Evolutionary conservation across 2,329 filamentous ascomycete species (phyloP).

Genomic region (Colletotrichum theobromicola): DNA sequence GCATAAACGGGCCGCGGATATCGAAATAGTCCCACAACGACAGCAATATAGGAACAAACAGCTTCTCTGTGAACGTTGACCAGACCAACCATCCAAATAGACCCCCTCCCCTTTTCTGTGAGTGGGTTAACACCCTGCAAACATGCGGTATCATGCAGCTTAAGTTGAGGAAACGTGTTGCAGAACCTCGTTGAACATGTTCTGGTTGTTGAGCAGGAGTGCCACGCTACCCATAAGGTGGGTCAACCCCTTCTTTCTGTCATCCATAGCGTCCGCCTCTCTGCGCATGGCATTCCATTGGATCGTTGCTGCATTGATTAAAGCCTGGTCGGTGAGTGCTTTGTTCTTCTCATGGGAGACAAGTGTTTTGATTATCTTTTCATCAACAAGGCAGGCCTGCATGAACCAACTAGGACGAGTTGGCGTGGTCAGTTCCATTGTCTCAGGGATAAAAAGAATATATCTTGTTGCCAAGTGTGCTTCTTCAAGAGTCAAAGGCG

Average conservation of each 20-base stretch:
- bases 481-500: not conserved
- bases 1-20: not conserved
- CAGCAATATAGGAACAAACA: not conserved
- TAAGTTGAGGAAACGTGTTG: not conserved
- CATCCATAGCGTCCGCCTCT: not conserved
- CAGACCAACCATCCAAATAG: not conserved
- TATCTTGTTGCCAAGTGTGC: not conserved
- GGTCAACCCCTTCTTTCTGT: not conserved
- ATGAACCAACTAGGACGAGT: not conserved
- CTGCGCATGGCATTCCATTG: not conserved
- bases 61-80: not conserved
- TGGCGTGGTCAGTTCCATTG: not conserved
- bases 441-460: not conserved
- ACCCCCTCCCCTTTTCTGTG: not conserved
- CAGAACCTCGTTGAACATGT: not conserved
- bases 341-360: not conserved
- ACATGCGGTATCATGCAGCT: not conserved
- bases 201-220: not conserved
- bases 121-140: not conserved
- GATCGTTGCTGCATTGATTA: not conserved
- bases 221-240: not conserved
- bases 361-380: not conserved
- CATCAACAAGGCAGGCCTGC: not conserved
- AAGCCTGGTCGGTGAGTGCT: not conserved
- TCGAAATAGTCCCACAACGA: not conserved